Conservation (phyloP, 2,329 filamentous ascomycete species). For the Aspergillus tubingensis region DNA sequence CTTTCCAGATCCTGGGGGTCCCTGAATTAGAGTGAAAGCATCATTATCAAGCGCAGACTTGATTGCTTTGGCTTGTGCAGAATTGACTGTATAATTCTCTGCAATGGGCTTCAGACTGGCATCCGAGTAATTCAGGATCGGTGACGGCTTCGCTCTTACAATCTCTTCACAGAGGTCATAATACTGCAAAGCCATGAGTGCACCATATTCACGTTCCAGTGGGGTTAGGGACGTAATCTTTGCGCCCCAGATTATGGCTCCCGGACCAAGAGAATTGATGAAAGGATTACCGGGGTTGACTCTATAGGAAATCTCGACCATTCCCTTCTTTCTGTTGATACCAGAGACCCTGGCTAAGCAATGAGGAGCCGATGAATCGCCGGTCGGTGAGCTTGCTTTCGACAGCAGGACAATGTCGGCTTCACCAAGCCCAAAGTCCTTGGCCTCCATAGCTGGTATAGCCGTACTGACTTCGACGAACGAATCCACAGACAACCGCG, state of each 20-base stretch:
- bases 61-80: slow-evolving; percentile 86
- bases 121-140: slow-evolving; percentile 77
- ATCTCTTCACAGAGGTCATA: slow-evolving; percentile 96
- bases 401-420: slow-evolving; percentile 90
- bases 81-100: slow-evolving; percentile 79
- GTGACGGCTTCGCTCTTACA: slow-evolving; percentile 83
- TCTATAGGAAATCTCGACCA: slow-evolving; percentile 82
- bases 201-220: slow-evolving; percentile 92
- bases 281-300: slow-evolving; percentile 68
- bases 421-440: slow-evolving; percentile 73
- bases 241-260: slow-evolving; percentile 68
- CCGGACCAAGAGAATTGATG: slow-evolving; percentile 67
- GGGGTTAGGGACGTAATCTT: slow-evolving; percentile 93
- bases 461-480: slow-evolving; percentile 89
- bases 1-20: slow-evolving; percentile 93
- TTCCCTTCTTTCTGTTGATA: slow-evolving; percentile 76
- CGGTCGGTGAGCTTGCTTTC: slow-evolving; percentile 69
- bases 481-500: slow-evolving; percentile 84
- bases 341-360: slow-evolving; percentile 84
- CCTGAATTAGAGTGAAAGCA: slow-evolving; percentile 94
- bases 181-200: slow-evolving; percentile 85
- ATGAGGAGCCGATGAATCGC: slow-evolving; percentile 66
- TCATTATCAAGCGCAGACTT: slow-evolving; percentile 92
- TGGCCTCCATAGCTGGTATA: slow-evolving; percentile 69
- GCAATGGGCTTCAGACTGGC: slow-evolving; percentile 69